phyloP scores from a whole-genome alignment of 2,329 filamentous ascomycete genomes.

The Sporothrix pseudoabietina region DNA sequence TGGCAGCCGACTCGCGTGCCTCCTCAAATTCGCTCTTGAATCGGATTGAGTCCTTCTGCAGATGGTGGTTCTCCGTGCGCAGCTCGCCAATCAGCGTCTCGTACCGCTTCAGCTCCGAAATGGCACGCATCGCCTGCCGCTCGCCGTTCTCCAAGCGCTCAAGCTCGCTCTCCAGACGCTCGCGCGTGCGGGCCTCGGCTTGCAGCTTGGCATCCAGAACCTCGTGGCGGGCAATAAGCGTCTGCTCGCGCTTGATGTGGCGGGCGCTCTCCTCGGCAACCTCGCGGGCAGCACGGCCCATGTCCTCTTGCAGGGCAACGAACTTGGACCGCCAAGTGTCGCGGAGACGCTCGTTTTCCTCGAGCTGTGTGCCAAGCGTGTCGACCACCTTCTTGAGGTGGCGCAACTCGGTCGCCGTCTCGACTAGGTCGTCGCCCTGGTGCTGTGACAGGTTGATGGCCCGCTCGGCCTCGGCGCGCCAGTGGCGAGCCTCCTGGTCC shows the following conservation, averaged over 20 bases:
- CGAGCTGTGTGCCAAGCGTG: constrained; percentile 73
- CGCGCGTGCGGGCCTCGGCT: constrained; percentile 70
- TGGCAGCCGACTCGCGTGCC: constrained; percentile 74
- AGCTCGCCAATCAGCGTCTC: constrained; percentile 59
- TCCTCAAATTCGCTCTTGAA: constrained; percentile 84
- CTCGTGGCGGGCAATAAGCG: constrained; percentile 76
- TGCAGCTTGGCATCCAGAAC: constrained; percentile 76
- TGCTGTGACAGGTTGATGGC: constrained; percentile 55
- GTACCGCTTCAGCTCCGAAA: constrained; percentile 63
- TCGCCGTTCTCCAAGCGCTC: constrained; percentile 66
- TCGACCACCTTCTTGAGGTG: constrained; percentile 73
- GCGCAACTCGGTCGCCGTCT: constrained; percentile 64
- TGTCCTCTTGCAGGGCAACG: constrained; percentile 81
- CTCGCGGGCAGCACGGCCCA: constrained; percentile 75
- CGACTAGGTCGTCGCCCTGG: constrained; percentile 52
- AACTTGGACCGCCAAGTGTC: constrained; percentile 85
- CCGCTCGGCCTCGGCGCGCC: constrained; percentile 63
- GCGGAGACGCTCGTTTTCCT: constrained; percentile 82
- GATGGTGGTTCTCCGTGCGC: constrained; percentile 68
- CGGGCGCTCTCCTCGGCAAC: constrained; percentile 80
- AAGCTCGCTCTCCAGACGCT: constrained; percentile 67
- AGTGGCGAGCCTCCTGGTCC: constrained; percentile 61
- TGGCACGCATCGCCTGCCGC: constrained; percentile 64
- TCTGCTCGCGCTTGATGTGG: constrained; percentile 77
- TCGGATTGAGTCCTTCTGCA: constrained; percentile 68